A percentile compares a stretch with the other conserved stretches of the same genome.
Conservation (phyloP, 2,329 filamentous ascomycete genomes). For the Drechslerella stenobrocha region DNA sequence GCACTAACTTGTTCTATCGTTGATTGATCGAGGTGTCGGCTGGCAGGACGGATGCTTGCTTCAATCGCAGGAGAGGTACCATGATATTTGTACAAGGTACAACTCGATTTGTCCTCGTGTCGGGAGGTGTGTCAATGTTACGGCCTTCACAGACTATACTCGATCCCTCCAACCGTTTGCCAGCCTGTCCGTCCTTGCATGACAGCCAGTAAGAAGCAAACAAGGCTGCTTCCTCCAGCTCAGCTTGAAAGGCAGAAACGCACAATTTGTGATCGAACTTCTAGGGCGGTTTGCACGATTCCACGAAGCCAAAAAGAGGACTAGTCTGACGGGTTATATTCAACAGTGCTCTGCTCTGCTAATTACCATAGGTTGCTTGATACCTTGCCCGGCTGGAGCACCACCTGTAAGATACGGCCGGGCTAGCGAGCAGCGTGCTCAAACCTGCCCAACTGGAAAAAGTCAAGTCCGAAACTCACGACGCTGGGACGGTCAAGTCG, state of each 20-base stretch:
- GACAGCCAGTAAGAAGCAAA: slow-evolving; percentile 16
- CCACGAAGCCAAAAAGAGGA: slow-evolving; percentile 38
- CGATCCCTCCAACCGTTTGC: slow-evolving; percentile 38
- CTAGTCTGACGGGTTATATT: slow-evolving; percentile 38
- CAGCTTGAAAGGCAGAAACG: slow-evolving; percentile 6
- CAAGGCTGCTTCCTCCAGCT: slow-evolving; percentile 10
- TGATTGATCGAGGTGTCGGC: slow-evolving; percentile 8
- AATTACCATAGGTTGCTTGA: slow-evolving; percentile 33
- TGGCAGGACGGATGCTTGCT: background rate
- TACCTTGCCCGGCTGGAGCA: slow-evolving; percentile 40
- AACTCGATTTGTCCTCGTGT: slow-evolving; percentile 34
- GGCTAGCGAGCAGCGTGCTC: slow-evolving; percentile 25
- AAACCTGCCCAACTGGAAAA: slow-evolving; percentile 47
- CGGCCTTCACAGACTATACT: slow-evolving; percentile 8
- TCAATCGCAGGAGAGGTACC: slow-evolving; percentile 40
- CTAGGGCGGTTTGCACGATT: slow-evolving; percentile 20
- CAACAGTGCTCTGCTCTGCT: slow-evolving; percentile 41
- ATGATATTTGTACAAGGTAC: slow-evolving; percentile 48
- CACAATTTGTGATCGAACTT: slow-evolving; percentile 33
- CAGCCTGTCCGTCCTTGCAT: slow-evolving; percentile 44
- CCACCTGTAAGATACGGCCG: slow-evolving; percentile 47
- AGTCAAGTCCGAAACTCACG: background rate
- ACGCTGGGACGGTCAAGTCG: no score
- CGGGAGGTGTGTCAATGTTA: slow-evolving; percentile 8
- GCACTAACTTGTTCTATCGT: slow-evolving; percentile 41